phyloP scores from a whole-genome alignment of 2,329 filamentous ascomycete species.

The Pseudogymnoascus sp. region DNA sequence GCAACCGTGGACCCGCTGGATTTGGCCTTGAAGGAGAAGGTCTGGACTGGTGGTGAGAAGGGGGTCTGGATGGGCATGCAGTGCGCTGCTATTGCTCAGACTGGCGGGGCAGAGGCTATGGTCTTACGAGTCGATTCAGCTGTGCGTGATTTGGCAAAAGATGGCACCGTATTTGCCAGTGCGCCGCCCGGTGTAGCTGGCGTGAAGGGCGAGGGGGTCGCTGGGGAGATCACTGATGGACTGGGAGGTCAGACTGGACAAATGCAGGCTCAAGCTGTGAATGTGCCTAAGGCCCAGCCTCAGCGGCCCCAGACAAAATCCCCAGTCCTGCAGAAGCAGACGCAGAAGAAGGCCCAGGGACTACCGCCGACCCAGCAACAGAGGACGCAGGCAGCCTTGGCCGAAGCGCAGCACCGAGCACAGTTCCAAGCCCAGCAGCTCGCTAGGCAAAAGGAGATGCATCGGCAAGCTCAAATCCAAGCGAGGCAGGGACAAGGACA shows the following conservation, averaged over 20 bases:
- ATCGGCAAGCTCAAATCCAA: not conserved
- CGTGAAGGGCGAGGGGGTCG: not conserved
- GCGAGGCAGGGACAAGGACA: not conserved
- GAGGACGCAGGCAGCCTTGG: not conserved
- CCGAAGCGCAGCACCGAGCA: not conserved
- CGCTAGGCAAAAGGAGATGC: not conserved
- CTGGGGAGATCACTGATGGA: not conserved
- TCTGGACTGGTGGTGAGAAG: constrained; percentile 38
- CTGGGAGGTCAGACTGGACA: not conserved
- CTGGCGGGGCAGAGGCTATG: constrained; percentile 34
- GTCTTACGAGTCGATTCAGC: constrained; percentile 40
- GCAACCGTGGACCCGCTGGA: constrained; percentile 24
- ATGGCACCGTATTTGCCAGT: not conserved
- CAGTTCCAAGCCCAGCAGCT: not conserved
- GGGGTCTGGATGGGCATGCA: constrained; percentile 40
- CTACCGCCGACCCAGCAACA: not conserved
- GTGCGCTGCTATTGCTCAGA: constrained; percentile 38
- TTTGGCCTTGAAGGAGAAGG: constrained; percentile 31
- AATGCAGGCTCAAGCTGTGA: not conserved
- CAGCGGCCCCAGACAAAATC: not conserved
- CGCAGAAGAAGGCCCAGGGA: not conserved
- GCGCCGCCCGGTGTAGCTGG: not conserved
- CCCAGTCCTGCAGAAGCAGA: not conserved
- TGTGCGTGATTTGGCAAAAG: constrained; percentile 20
- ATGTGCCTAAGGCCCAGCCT: not conserved